Evolutionary conservation across 1,139 yeast species (phyloP), one percentile per base, ranked within the genome.

Genomic region (Taiozyma onychis): DNA sequence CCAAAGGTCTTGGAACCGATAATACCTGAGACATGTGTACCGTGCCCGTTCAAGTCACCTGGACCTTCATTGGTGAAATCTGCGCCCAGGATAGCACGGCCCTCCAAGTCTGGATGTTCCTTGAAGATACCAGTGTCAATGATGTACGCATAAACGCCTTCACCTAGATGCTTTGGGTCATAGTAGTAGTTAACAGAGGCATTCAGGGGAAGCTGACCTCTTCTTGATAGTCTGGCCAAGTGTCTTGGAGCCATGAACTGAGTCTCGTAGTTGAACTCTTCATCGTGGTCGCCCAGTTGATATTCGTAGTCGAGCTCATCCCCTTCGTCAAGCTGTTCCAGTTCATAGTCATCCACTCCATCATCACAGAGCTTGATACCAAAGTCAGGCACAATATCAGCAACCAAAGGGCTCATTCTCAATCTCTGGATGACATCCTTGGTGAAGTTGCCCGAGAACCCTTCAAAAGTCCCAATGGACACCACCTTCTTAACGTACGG

Each of bases 11-110:
- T 67, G 0, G 96, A 86, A 0, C 95, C 96, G 39, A 88, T 78
- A 6, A 88, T 67, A 0, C 97, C 96, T 0, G 96, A 95, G 1
- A 89, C 96, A 67, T 89, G 96, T 0, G 96, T 88, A 4, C 76
- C 81, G 62, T 87, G 95, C 0, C 95, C 93, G 60, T 83, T 83
- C 9, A 61, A 57, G 61, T 85, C 93, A 0, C 86, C 85, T 0
- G 61, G 0, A 83, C 88, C 64, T 80, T 48, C 86, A 1, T 71
- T 73, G 0, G 88, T 81, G 52, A 81, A 77, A 60, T 84, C 88
- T 21, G 62, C 69, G 0, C 85, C 87, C 43, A 58, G 55, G 3
- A 53, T 54, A 0, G 80, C 87, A 46, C 89, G 68, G 0, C 80
- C 81, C 52, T 75, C 80, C 58, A 84, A 80, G 48, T 83, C 85